Percentiles rank a stretch among this genome's conserved stretches.
These are phyloP conservation scores for Miamiensis avidus DNA, from an alignment of 169 alveolate genomes.

Conservation along the genomic window DNA sequence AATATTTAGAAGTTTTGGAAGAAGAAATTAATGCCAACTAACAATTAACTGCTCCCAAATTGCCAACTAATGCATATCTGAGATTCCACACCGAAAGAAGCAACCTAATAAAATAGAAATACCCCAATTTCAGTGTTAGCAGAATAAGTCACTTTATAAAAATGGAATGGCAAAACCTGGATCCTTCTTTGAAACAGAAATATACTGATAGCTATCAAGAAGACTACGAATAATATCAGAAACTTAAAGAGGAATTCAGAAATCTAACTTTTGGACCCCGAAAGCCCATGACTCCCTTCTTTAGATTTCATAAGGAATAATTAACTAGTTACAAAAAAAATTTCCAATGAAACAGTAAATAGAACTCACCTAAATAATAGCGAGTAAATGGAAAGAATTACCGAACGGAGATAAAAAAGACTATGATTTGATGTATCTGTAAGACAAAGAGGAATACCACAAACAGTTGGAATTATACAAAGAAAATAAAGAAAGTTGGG, in stretches of 20 bases:
- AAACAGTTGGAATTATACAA: not conserved
- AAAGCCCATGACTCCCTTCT: constrained; percentile 21
- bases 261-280: constrained; percentile 1
- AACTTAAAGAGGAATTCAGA: not conserved
- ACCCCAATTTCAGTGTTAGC: not conserved
- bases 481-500: not conserved
- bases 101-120: not conserved
- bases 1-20: not conserved
- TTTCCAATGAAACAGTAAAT: not conserved
- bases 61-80: not conserved
- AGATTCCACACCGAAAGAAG: constrained; percentile 4
- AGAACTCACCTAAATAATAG: constrained; percentile 7
- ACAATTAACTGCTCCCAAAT: not conserved
- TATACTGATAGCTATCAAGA: not conserved
- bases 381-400: constrained; percentile 10
- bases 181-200: not conserved
- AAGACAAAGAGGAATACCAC: not conserved
- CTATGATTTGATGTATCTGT: no score
- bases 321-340: not conserved
- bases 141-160: not conserved
- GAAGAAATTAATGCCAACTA: not conserved
- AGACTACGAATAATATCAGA: not conserved
- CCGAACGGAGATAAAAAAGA: not conserved
- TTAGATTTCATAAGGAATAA: constrained; percentile 1
- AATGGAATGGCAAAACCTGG: constrained; percentile 2